Evolutionary conservation across 2,329 filamentous ascomycete genomes (phyloP), one percentile per base, ranked within the genome.

Genomic region (Ustilaginoidea virens): DNA sequence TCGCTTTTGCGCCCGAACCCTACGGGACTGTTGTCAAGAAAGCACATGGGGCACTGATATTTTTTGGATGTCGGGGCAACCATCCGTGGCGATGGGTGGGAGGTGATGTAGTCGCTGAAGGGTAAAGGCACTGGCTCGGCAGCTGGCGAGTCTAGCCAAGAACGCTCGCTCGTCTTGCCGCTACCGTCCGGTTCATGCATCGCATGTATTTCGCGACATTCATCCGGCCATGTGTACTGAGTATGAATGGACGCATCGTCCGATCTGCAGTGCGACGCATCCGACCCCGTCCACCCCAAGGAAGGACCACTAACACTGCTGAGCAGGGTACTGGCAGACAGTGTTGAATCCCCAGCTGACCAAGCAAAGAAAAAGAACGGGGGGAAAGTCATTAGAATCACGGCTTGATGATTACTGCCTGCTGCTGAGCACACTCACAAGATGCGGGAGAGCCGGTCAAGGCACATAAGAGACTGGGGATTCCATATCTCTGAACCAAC

Each of bases 1-100:
- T 61, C 57, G 39, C 55, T 59, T 44, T 60, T 61, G 33, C 57
- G 51, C 20, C 56, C 56, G 28, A 60, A 61, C 20, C 56, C 56
- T 15, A 60, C 56, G 11, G 50, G 49, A 36, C 58, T 60, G 42
- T 53, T 55, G 41, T 61, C 55, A 23, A 60, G 40, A 34, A 55
- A 58, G 41, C 57, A 61, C 45, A 61, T 56, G 17, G 56, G 57
- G 38, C 57, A 61, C 40, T 60, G 53, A 25, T 56, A 55, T 36
- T 56, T 57, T 36, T 58, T 56, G 14, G 49, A 49, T 11, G 54
- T 53, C 14, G 52, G 49, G 27, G 49, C 43, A 17, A 51, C 43
- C 12, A 53, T 48, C 19, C 45, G 50, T 12, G 53, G 53, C 18
- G 52, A 56, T 3, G 51, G 46, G 34, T 53, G 41, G 16, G 49